phyloP scores from a whole-genome alignment of 2,329 filamentous ascomycete genomes.

The Monilinia aucupariae region DNA sequence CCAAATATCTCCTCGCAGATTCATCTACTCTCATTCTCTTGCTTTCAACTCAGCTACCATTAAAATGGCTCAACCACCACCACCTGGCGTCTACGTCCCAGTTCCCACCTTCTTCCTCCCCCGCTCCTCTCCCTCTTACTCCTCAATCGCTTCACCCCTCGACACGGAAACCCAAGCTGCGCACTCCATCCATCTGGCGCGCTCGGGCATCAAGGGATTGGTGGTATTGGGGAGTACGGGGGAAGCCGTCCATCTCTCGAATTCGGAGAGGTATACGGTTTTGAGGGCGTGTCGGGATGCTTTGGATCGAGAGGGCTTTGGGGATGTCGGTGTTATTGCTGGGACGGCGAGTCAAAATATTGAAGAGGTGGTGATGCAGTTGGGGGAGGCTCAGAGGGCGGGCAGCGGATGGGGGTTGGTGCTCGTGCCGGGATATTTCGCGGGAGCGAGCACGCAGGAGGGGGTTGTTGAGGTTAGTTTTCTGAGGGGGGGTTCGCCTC shows the following conservation, averaged over 20 bases:
- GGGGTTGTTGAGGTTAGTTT: constrained; percentile 45
- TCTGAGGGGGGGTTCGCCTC: constrained; percentile 48
- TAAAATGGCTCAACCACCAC: constrained; percentile 31
- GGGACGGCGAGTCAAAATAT: constrained; percentile 54
- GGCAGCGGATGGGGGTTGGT: constrained; percentile 59
- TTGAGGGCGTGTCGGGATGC: constrained; percentile 49
- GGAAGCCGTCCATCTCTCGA: constrained; percentile 56
- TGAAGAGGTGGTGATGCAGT: constrained; percentile 50
- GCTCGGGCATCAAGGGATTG: constrained; percentile 53
- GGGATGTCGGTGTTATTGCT: constrained; percentile 54
- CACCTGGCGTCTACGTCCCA: constrained; percentile 41
- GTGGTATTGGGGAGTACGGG: constrained; percentile 59
- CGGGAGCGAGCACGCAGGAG: constrained; percentile 50
- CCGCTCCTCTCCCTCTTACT: constrained; percentile 29
- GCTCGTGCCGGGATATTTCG: constrained; percentile 62
- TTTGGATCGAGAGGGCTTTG: constrained; percentile 50
- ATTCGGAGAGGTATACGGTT: constrained; percentile 49
- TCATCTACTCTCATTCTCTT: neutral
- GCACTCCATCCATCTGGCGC: constrained; percentile 55
- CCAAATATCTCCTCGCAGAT: neutral
- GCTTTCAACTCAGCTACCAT: neutral
- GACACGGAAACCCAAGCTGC: constrained; percentile 47
- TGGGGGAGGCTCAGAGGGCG: constrained; percentile 46
- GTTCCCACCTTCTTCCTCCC: constrained; percentile 57
- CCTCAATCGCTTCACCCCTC: constrained; percentile 34